phyloP scores from a whole-genome alignment of 495 filamentous ascomycete species.

The Apodospora peruviana region DNA sequence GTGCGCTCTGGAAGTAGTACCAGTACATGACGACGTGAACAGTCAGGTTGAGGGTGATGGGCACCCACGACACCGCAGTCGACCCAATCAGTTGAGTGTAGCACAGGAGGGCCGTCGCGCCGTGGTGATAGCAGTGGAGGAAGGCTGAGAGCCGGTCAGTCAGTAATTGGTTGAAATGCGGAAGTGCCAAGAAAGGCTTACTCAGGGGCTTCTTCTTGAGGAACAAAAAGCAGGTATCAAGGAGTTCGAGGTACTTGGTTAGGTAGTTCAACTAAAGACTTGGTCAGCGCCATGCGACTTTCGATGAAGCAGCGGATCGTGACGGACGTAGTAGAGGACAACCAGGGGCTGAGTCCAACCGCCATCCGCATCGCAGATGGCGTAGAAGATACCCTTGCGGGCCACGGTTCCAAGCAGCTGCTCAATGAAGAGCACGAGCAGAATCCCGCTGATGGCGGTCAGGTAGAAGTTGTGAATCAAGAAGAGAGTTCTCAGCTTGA shows the following conservation, averaged over 20 bases:
- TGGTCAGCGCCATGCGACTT: slow-evolving; percentile 24
- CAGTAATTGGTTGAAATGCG: slow-evolving; percentile 30
- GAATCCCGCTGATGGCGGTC: slow-evolving; percentile 60
- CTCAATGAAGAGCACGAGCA: slow-evolving; percentile 68
- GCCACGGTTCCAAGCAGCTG: slow-evolving; percentile 64
- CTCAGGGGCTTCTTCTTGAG: slow-evolving; percentile 84
- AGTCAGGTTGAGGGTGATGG: slow-evolving; percentile 69
- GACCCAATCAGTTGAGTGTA: slow-evolving; percentile 76
- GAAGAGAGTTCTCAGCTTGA: slow-evolving; percentile 64
- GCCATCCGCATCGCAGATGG: slow-evolving; percentile 63
- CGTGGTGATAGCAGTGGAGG: slow-evolving; percentile 74
- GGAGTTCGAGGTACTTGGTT: slow-evolving; percentile 74
- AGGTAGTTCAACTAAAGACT: slow-evolving; percentile 72
- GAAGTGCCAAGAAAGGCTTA: slow-evolving; percentile 45
- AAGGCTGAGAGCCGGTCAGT: slow-evolving; percentile 61
- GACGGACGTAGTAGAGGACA: slow-evolving; percentile 70
- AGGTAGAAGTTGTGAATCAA: slow-evolving; percentile 78
- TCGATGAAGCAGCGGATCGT: not conserved
- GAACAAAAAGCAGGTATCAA: slow-evolving; percentile 78
- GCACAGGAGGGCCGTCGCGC: slow-evolving; percentile 78
- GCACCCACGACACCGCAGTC: slow-evolving; percentile 75
- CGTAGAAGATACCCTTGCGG: slow-evolving; percentile 63
- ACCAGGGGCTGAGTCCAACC: slow-evolving; percentile 78
- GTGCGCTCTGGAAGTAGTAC: slow-evolving; percentile 81
- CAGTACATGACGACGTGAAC: slow-evolving; percentile 76